A percentile compares a stretch with the other conserved stretches of the same genome.
These are phyloP conservation scores for Nitzschia sp. DNA, from an alignment of 108 stramenopile genomes.

Conservation along the genomic window DNA sequence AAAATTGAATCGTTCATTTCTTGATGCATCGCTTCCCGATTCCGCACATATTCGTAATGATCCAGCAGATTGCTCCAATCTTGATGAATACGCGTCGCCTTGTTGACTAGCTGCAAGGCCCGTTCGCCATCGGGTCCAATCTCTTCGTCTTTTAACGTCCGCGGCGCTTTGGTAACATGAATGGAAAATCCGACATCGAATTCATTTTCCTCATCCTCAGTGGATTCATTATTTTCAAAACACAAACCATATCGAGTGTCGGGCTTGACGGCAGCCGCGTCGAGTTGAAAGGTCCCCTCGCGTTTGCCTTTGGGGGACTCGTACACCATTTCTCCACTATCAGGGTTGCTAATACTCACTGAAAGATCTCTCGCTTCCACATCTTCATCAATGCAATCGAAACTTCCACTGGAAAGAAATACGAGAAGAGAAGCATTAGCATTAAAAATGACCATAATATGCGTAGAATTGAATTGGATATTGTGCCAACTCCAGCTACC, in stretches of 20 bases:
- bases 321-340: slow-evolving; percentile 40
- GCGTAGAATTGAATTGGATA: no score
- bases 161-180: slow-evolving; percentile 40
- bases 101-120: slow-evolving; percentile 37
- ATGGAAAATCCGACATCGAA: slow-evolving; percentile 67
- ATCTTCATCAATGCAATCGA: slow-evolving; percentile 45
- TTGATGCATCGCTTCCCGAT: slow-evolving; percentile 65
- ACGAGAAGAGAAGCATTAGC: no score
- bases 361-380: slow-evolving; percentile 30
- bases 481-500: background rate
- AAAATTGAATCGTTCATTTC: slow-evolving; percentile 54
- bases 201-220: slow-evolving; percentile 47
- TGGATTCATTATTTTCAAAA: slow-evolving; percentile 51
- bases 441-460: no score
- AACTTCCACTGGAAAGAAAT: slow-evolving; percentile 37
- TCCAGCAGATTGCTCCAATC: slow-evolving; percentile 56
- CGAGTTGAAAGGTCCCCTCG: slow-evolving; percentile 59
- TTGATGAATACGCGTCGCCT: slow-evolving; percentile 31
- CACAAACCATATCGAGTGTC: slow-evolving; percentile 50
- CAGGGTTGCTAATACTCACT: slow-evolving; percentile 11
- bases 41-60: slow-evolving; percentile 77
- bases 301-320: slow-evolving; percentile 41
- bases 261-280: slow-evolving; percentile 21
- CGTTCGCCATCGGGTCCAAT: slow-evolving; percentile 67
- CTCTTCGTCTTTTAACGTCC: slow-evolving; percentile 45